Conservation (phyloP, 176 grass and related monocot genomes). For the Aegilops umbellulata region DNA sequence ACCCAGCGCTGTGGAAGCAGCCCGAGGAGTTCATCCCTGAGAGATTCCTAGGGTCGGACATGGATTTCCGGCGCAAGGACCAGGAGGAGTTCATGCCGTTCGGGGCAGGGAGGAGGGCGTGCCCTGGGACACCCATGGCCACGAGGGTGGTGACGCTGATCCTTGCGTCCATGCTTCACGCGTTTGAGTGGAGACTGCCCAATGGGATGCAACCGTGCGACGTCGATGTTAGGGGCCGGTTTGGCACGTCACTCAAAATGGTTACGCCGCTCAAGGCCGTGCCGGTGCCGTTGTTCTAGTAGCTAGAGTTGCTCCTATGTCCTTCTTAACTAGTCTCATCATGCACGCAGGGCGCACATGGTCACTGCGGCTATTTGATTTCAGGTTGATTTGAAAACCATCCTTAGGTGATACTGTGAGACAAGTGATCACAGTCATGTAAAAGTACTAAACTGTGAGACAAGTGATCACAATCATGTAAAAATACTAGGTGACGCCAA, state of each 20-base stretch:
- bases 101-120: constrained; percentile 51
- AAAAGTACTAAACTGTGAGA: background rate
- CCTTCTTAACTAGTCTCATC: background rate
- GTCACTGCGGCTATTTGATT: background rate
- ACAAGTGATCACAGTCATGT: background rate
- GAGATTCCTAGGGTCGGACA: constrained; percentile 35
- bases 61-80: constrained; percentile 35
- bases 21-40: constrained; percentile 51
- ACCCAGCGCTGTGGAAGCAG: constrained; percentile 39
- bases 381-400: background rate
- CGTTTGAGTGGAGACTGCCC: constrained; percentile 59
- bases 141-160: constrained; percentile 41
- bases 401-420: background rate
- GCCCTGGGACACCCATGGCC: constrained; percentile 57
- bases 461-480: no score
- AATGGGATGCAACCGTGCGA: constrained; percentile 41
- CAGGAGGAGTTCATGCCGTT: constrained; percentile 58
- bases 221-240: constrained; percentile 50
- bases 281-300: constrained; percentile 10
- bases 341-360: background rate
- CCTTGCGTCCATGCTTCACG: constrained; percentile 40
- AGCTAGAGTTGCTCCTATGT: background rate
- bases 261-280: constrained; percentile 45
- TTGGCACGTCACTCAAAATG: constrained; percentile 43
- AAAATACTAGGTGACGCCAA: background rate